Evolutionary conservation across 768 basidiomycete genomes (phyloP), one percentile per base, ranked within the genome.

Genomic region (Suillus fuscotomentosus): DNA sequence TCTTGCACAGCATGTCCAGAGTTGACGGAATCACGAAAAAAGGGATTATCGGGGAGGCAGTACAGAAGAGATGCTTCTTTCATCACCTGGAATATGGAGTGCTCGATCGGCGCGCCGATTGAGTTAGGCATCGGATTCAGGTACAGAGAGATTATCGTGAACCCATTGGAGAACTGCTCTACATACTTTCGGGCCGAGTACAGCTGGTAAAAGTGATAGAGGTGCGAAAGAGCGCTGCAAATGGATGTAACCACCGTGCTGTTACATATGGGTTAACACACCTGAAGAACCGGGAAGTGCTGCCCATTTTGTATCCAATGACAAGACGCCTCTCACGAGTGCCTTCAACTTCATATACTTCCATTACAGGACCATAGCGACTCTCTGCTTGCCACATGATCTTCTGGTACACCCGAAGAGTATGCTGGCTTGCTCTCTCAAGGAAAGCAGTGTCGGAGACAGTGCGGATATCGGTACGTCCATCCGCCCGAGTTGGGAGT

Each of bases 101-200:
- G 86, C 81, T 99, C 97, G 76, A 98, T 97, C 3, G 97, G 97
- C 68, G 94, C 90, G 3, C 88, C 90, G 65, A 82, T 84, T 38
- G 86, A 81, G 69, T 86, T 81, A 36, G 95, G 95, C 34, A 94
- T 83, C 2, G 95, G 96, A 73, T 95, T 95, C 68, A 99, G 89
- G 82, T 99, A 98, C 57, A 98, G 81, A 34, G 90, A 95, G 77
- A 98, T 91, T 72, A 98, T 95, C 60, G 95, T 97, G 68, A 99
- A 81, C 20, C 97, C 97, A 70, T 99, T 99, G 65, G 91, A 86
- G 82, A 99, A 99, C 84, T 99, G 95, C 78, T 99, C 97, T 67
- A 97, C 95, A 77, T 99, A 99, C 83, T 99, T 99, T 64, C 97
- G 84, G n/a, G 93, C 88, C 13, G 94, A 96, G 77, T 95, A 99